phyloP scores from a whole-genome alignment of 2,329 filamentous ascomycete genomes.

The Exserohilum turcica region DNA sequence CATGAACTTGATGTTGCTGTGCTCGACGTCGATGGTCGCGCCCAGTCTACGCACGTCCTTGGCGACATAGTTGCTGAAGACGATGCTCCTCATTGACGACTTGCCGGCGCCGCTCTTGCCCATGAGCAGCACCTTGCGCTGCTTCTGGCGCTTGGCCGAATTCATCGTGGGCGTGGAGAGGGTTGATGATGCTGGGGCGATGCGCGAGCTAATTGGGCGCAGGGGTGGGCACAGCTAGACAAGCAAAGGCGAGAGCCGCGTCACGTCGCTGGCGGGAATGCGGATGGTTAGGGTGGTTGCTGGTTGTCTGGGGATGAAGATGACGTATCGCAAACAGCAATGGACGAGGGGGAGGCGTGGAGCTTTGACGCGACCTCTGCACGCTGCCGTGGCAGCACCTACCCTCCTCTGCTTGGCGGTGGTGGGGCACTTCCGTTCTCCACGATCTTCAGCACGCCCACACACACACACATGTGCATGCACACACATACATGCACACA shows the following conservation, averaged over 20 bases:
- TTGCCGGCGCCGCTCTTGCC: conserved; percentile 97
- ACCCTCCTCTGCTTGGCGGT: conserved; percentile 13
- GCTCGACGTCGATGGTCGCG: conserved; percentile 96
- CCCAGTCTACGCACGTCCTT: conserved; percentile 91
- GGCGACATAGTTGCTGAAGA: conserved; percentile 98
- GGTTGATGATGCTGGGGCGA: too few species aligned
- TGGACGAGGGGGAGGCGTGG: background rate
- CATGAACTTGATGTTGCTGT: conserved; percentile 98
- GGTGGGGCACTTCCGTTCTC: conserved; percentile 15
- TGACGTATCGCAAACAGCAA: conserved; percentile 24
- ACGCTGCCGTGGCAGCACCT: background rate
- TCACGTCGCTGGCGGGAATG: background rate
- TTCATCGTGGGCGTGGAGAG: conserved; percentile 32
- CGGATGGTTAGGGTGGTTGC: background rate
- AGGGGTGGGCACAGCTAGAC: background rate
- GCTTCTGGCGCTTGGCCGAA: conserved; percentile 55
- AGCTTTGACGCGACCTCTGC: conserved; percentile 13
- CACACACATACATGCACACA: too few species aligned
- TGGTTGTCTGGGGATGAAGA: conserved; percentile 2
- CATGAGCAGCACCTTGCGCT: conserved; percentile 63
- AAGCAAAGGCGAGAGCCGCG: background rate
- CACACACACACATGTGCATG: too few species aligned
- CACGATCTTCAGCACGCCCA: conserved; percentile 1
- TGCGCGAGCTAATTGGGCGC: background rate
- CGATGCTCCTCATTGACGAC: conserved; percentile 97